A percentile compares a stretch with the other conserved stretches of the same genome.
These are phyloP conservation scores for Tothia fuscella DNA, from an alignment of 2,329 filamentous ascomycete genomes.

Conservation along the genomic window DNA sequence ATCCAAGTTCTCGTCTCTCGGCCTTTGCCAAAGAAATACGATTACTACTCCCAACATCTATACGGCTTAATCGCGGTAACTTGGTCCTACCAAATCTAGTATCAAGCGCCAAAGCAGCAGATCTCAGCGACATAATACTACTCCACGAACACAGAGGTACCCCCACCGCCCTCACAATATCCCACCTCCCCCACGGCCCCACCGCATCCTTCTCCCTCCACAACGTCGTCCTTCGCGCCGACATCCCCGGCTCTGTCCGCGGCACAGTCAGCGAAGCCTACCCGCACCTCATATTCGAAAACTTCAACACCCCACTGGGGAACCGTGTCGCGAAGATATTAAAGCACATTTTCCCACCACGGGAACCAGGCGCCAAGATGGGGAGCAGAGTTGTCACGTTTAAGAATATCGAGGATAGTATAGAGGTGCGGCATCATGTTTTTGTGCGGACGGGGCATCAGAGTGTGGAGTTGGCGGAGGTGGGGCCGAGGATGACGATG, in stretches of 20 bases:
- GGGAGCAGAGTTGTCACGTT: conserved; percentile 87
- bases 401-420: conserved; percentile 76
- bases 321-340: conserved; percentile 76
- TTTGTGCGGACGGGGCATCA: conserved; percentile 90
- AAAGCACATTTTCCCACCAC: conserved; percentile 87
- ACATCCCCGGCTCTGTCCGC: conserved; percentile 77
- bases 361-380: conserved; percentile 68
- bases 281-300: conserved; percentile 90
- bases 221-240: conserved; percentile 84
- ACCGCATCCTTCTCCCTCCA: conserved; percentile 80
- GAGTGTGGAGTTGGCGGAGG: conserved; percentile 77
- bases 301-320: conserved; percentile 72
- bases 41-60: conserved; percentile 69
- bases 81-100: conserved; percentile 79
- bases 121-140: conserved; percentile 73
- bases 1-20: conserved; percentile 72
- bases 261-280: conserved; percentile 89
- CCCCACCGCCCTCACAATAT: conserved; percentile 78
- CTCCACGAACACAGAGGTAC: conserved; percentile 88
- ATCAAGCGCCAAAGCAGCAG: conserved; percentile 64
- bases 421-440: conserved; percentile 86
- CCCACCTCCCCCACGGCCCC: conserved; percentile 78
- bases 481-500: conserved; percentile 96
- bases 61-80: conserved; percentile 85
- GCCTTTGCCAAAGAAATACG: conserved; percentile 89